Evolutionary conservation across 768 basidiomycete species (phyloP).

Genomic region (Kwoniella sp.): DNA sequence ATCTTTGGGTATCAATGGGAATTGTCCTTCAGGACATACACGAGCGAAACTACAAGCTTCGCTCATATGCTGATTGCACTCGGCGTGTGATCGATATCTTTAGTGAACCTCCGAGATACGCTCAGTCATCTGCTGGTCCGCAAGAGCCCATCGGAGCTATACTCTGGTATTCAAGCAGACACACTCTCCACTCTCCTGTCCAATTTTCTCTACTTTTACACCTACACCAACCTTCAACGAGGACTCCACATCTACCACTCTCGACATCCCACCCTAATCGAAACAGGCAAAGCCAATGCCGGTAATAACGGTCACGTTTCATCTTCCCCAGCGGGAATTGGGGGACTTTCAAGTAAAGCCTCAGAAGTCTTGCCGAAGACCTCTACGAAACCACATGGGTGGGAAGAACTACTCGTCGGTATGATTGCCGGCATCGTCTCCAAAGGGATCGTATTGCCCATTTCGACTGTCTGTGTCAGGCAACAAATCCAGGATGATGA

Average conservation of each 20-base stretch:
- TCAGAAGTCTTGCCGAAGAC: conserved; percentile 14
- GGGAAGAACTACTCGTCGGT: conserved; percentile 41
- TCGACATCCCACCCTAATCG: conserved; percentile 9
- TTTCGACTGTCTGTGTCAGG: conserved; percentile 42
- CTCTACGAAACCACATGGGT: background rate
- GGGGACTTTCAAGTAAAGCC: conserved; percentile 27
- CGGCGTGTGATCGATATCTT: background rate
- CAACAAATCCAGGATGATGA: conserved; percentile 35
- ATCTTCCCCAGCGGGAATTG: conserved; percentile 34
- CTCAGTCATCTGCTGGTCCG: conserved; percentile 32
- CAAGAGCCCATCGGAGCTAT: conserved; percentile 26
- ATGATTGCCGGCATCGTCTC: conserved; percentile 38
- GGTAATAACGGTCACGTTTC: background rate
- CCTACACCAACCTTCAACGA: conserved; percentile 39
- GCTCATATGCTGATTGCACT: no score
- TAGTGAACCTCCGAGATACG: conserved; percentile 37
- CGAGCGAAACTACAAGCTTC: no score
- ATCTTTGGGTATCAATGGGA: no score
- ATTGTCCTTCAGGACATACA: no score
- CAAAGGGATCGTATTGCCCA: conserved; percentile 43
- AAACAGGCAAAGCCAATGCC: background rate
- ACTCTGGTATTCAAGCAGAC: conserved; percentile 39
- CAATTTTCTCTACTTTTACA: conserved; percentile 45
- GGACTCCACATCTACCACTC: conserved; percentile 16
- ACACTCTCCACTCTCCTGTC: conserved; percentile 44